Percentiles rank a stretch among this genome's conserved stretches.
These are phyloP conservation scores for Scheffersomyces illinoinensis DNA, from an alignment of 1,139 yeast genomes.

Conservation along the genomic window DNA sequence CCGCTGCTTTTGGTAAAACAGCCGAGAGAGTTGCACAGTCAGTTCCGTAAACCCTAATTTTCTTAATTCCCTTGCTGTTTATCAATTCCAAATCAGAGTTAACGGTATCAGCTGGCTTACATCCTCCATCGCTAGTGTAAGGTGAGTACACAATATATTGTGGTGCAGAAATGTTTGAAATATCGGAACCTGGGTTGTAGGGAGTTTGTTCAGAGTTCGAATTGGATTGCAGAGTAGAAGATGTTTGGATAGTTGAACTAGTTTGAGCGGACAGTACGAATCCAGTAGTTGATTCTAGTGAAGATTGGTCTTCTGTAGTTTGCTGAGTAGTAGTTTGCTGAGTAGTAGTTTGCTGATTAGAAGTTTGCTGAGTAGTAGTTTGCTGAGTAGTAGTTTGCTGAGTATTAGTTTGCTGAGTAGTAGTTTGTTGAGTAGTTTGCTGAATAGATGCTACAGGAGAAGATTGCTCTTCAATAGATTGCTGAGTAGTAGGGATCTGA, in stretches of 20 bases:
- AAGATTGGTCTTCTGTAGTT: background rate
- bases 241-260: slow-evolving; percentile 6
- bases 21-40: slow-evolving; percentile 74
- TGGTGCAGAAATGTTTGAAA: slow-evolving; percentile 40
- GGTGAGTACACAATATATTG: slow-evolving; percentile 77
- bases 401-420: slow-evolving; percentile 3
- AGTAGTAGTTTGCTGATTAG: slow-evolving; percentile 9
- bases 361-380: slow-evolving; percentile 10
- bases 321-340: slow-evolving; percentile 8
- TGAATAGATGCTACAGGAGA: too few species aligned
- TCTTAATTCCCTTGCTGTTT: slow-evolving; percentile 57
- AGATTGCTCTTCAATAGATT: background rate
- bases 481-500: background rate
- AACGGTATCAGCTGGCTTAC: slow-evolving; percentile 61
- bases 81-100: slow-evolving; percentile 60
- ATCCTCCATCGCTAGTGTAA: slow-evolving; percentile 63
- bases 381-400: slow-evolving; percentile 4
- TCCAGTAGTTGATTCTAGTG: slow-evolving; percentile 1
- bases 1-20: slow-evolving; percentile 61
- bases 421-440: slow-evolving; percentile 1
- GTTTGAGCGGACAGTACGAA: slow-evolving; percentile 2
- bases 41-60: slow-evolving; percentile 78
- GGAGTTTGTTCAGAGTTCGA: slow-evolving; percentile 17
- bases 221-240: slow-evolving; percentile 12
- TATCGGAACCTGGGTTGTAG: slow-evolving; percentile 19